Evolutionary conservation across 164 flowering plant species (phyloP), one percentile per base, ranked within the genome.

Genomic region (Paratinospora sagittata): DNA sequence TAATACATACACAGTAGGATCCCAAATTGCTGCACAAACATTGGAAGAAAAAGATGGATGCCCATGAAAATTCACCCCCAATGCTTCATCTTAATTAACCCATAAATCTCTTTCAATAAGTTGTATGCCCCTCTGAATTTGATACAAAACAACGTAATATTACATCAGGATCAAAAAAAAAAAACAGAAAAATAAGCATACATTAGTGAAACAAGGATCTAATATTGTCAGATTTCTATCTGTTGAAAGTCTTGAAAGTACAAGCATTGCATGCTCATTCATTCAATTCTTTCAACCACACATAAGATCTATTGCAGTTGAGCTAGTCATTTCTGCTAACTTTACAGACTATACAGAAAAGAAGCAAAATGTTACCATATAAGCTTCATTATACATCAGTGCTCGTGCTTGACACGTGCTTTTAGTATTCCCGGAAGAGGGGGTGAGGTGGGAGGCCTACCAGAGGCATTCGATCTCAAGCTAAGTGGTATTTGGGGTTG

Each of bases 371-470:
- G 24, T 13, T 8, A 21, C 26, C 23, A 52, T 52, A 55, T 8
- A 49, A 52, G 76, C 75, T 58, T 63, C 57, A 26, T 47, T 23
- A 21, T 45, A 11, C 47, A 57, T 19, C 43, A 63, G 30, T 84
- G 83, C 77, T 90, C 97, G 73, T 87, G 85, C 84, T 92, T 89
- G 72, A 87, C 84, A 2, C 96, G 91, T 13, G 92, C 89, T 80
- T 94, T 92, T 45, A 94, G 68, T 73, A 94, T 94, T 70, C 97
- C 98, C 2, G 97, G 95, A 66, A 92, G 80, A 19, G 95, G 90
- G 2, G 96, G 95, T 19, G 92, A 89, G 27, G 87, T 68, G 39
- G 89, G 84, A 60, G 83, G 82, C 86, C 84, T 83, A 76, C 80
- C 79, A 9, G 64, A 52, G 13, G 81, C 65, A 73, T 66, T 84